phyloP scores from a whole-genome alignment of 257 asterid genomes.

The Solanum commersonii region DNA sequence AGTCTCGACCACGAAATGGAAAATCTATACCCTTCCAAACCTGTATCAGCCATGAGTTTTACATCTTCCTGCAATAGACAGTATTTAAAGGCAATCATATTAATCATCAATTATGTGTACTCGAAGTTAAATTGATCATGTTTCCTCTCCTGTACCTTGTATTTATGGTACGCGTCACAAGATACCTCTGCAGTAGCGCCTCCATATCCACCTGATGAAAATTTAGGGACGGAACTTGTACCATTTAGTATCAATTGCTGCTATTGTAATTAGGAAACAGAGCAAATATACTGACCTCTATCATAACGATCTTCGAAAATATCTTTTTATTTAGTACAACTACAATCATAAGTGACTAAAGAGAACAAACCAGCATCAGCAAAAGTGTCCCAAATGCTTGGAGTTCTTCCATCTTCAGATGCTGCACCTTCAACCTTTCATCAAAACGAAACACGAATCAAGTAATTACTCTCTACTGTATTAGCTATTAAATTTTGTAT shows the following conservation, averaged over 20 bases:
- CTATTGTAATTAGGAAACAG: not conserved
- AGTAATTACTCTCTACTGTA: not conserved
- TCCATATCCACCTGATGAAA: not conserved
- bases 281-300: not conserved
- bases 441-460: not conserved
- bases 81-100: not conserved
- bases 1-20: slow-evolving; percentile 31
- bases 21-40: slow-evolving; percentile 11
- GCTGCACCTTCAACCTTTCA: slow-evolving; percentile 35
- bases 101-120: not conserved
- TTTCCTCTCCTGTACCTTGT: slow-evolving; percentile 7
- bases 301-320: not conserved
- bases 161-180: slow-evolving; percentile 25
- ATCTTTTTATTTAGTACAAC: not conserved
- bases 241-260: not conserved
- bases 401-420: slow-evolving; percentile 34
- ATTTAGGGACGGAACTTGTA: not conserved
- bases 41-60: slow-evolving; percentile 2
- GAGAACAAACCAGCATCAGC: slow-evolving; percentile 26
- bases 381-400: slow-evolving; percentile 42
- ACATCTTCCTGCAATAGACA: slow-evolving; percentile 17
- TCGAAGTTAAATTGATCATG: not conserved
- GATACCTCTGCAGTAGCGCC: slow-evolving; percentile 20
- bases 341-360: not conserved
- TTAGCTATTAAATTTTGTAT: not conserved